Base-by-base conservation (phyloP, 2,329 filamentous ascomycete species). In the Gaeumannomyces sp. region DNA sequence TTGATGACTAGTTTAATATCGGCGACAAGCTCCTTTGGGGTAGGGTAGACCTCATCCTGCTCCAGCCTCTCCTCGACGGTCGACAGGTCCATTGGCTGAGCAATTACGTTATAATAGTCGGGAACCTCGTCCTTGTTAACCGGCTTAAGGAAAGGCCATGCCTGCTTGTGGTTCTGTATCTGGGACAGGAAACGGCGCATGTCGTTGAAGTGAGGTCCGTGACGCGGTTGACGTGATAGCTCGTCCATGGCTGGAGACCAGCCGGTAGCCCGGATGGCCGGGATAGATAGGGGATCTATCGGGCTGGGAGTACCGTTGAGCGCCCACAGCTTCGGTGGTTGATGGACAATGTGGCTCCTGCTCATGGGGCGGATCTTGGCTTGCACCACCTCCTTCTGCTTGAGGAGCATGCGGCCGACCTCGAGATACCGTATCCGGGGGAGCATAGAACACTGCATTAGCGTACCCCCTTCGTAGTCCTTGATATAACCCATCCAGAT, bases 401-500 rank as follows among this genome's bases (percentile, higher is more conserved):
- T 92, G 53, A 90, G 78, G 6, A 92, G 79, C 87, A 92, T 89
- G 61, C 88, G 83, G 2, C 86, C 85, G 35, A 80, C 80, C 73
- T 92, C 88, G 3, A 92, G 82, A 72, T 92, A 92, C 57, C 89
- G 85, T 60, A 91, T 89, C 70, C 85, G 86, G 16, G 89, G 89
- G 16, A 92, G 81, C 89, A 92, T 92, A 60, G 85, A 86, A 70
- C 89, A 92, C 73, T 92, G 89, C 89, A 92, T 92, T 69, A 92
- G 90, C 0, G 89, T 92, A 63, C 89, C 89, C 64, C 89, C 89
- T 76, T 92, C 89, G 73, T 92, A 92, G 73, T 92, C 89, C 72
- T 92, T 92, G 76, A 92, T 92, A 72, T 91, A 92, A 14, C 89
- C 89, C 89, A 91, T 91, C 89, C 89, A 92, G 57, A 86, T 84